These are phyloP conservation scores for Claviceps humidiphila DNA, from an alignment of 2,329 filamentous ascomycete genomes.

Conservation along the genomic window DNA sequence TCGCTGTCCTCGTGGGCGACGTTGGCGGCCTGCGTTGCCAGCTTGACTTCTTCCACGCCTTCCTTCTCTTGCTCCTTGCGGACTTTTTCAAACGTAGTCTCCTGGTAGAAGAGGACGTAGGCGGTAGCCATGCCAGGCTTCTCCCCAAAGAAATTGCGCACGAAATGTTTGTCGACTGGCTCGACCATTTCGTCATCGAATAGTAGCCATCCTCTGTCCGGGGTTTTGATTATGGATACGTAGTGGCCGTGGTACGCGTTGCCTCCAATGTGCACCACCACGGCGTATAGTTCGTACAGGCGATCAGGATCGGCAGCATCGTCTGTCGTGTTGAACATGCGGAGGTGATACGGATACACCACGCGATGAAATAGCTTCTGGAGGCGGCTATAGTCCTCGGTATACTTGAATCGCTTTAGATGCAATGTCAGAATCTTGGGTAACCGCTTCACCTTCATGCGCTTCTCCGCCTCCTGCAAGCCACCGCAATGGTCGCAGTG, in stretches of 20 bases:
- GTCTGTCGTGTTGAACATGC: slow-evolving; percentile 94
- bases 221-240: slow-evolving; percentile 93
- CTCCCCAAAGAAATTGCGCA: slow-evolving; percentile 94
- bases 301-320: slow-evolving; percentile 88
- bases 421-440: slow-evolving; percentile 87
- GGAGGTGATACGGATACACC: slow-evolving; percentile 90
- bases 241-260: slow-evolving; percentile 97
- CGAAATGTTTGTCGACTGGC: slow-evolving; percentile 91
- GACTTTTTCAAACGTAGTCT: slow-evolving; percentile 59
- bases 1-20: slow-evolving; percentile 36
- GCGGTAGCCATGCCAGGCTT: slow-evolving; percentile 83
- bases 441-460: slow-evolving; percentile 96
- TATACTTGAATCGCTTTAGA: slow-evolving; percentile 96
- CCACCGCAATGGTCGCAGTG: slow-evolving; percentile 96
- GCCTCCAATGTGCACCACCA: slow-evolving; percentile 92
- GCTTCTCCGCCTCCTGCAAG: slow-evolving; percentile 92
- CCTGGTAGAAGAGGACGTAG: slow-evolving; percentile 96
- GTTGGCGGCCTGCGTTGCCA: slow-evolving; percentile 43
- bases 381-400: slow-evolving; percentile 81
- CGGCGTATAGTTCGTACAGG: slow-evolving; percentile 90
- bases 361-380: slow-evolving; percentile 96
- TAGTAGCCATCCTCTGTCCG: slow-evolving; percentile 86
- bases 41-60: slow-evolving; percentile 47
- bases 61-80: slow-evolving; percentile 74
- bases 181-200: slow-evolving; percentile 99